A percentile compares a stretch with the other conserved stretches of the same genome.
phyloP scores from a whole-genome alignment of 768 basidiomycete species.

The Asterophora lycoperdoides region DNA sequence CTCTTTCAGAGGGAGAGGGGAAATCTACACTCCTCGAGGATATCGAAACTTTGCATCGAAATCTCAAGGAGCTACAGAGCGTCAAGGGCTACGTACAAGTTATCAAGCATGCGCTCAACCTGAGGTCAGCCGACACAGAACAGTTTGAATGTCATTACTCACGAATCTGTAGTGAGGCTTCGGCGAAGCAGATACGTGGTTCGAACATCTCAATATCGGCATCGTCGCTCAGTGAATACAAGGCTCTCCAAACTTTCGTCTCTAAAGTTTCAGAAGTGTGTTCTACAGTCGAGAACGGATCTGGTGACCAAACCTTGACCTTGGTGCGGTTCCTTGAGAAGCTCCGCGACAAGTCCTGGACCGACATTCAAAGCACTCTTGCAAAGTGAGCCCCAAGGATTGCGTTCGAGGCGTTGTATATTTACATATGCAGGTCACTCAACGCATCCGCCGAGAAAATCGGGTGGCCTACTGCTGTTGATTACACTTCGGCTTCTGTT shows the following conservation, averaged over 20 bases:
- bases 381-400: slow-evolving; percentile 45
- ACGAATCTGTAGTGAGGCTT: slow-evolving; percentile 45
- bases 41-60: slow-evolving; percentile 73
- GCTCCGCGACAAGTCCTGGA: slow-evolving; percentile 73
- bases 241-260: slow-evolving; percentile 59
- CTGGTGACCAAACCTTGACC: slow-evolving; percentile 48
- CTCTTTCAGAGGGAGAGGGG: slow-evolving; percentile 42
- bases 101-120: slow-evolving; percentile 61
- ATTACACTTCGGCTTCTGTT: slow-evolving; percentile 49
- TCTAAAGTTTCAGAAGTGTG: slow-evolving; percentile 42
- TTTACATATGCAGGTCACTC: slow-evolving; percentile 45
- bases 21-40: slow-evolving; percentile 72
- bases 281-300: slow-evolving; percentile 40
- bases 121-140: slow-evolving; percentile 52
- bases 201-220: slow-evolving; percentile 35
- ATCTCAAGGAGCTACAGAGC: slow-evolving; percentile 70
- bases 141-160: neutral
- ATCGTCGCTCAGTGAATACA: slow-evolving; percentile 52
- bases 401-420: neutral
- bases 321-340: slow-evolving; percentile 58
- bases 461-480: slow-evolving; percentile 79
- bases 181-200: slow-evolving; percentile 48
- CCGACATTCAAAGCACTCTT: slow-evolving; percentile 61
- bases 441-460: slow-evolving; percentile 64
- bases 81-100: slow-evolving; percentile 75